Evolutionary conservation across 169 alveolate species (phyloP).

Genomic region (Miamiensis avidus): DNA sequence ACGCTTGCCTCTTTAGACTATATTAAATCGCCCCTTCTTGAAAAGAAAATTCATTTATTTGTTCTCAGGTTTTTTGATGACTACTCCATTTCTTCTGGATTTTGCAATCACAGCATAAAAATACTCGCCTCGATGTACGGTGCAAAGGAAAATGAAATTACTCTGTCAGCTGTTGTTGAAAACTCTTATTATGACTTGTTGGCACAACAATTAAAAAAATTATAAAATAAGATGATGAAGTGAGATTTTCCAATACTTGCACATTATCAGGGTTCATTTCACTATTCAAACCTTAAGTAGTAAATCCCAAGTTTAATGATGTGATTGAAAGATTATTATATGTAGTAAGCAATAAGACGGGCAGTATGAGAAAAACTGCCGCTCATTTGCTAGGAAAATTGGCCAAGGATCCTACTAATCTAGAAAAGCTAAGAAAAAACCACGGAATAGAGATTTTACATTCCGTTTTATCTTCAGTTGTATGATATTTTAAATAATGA

Average conservation of each 20-base stretch:
- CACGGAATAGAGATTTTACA: slow-evolving; percentile 85
- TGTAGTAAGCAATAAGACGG: slow-evolving; percentile 76
- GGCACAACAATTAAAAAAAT: slow-evolving; percentile 15
- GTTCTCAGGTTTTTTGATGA: not conserved
- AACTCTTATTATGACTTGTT: slow-evolving; percentile 4
- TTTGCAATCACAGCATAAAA: not conserved
- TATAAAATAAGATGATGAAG: slow-evolving; percentile 17
- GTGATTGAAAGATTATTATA: slow-evolving; percentile 58
- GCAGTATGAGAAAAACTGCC: slow-evolving; percentile 81
- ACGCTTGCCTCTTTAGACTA: not conserved
- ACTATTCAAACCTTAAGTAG: slow-evolving; percentile 10
- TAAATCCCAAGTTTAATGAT: slow-evolving; percentile 13
- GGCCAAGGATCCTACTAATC: slow-evolving; percentile 67
- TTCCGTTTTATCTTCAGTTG: slow-evolving; percentile 42
- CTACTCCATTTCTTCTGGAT: not conserved
- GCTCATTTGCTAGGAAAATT: slow-evolving; percentile 81
- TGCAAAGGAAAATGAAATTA: not conserved
- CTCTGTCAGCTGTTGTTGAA: not conserved
- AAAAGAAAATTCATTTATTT: not conserved
- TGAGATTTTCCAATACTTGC: slow-evolving; percentile 33
- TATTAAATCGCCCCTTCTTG: not conserved
- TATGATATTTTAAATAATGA: too few relatives aligned
- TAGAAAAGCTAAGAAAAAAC: slow-evolving; percentile 54
- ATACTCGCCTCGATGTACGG: not conserved
- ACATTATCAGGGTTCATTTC: slow-evolving; percentile 12